A percentile compares a stretch with the other conserved stretches of the same genome.
These are phyloP conservation scores for Onygenales sp. DNA, from an alignment of 2,329 filamentous ascomycete genomes.

Conservation along the genomic window DNA sequence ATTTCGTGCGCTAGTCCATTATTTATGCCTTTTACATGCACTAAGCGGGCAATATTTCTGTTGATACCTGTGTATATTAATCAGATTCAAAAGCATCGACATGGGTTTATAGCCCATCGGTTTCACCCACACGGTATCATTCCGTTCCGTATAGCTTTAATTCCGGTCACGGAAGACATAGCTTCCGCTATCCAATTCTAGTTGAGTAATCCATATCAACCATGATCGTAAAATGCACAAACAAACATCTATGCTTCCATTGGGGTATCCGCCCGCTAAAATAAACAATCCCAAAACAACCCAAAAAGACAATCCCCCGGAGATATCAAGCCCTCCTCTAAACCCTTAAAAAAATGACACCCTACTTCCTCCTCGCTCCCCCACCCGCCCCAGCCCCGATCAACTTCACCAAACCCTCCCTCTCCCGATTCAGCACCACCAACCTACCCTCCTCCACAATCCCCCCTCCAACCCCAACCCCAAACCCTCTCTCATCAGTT, in stretches of 20 bases:
- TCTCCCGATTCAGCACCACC: conserved; percentile 56
- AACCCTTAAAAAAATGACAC: background rate
- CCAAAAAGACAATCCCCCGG: too few species aligned
- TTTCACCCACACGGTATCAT: background rate
- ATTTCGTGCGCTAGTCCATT: background rate
- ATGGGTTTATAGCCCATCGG: background rate
- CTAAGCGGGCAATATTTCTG: background rate
- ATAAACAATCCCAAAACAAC: too few species aligned
- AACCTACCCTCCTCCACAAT: conserved; percentile 55
- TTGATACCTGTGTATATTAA: conserved; percentile 1
- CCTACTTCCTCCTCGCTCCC: conserved; percentile 20
- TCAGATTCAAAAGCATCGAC: conserved; percentile 1
- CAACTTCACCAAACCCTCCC: conserved; percentile 57
- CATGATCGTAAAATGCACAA: too few species aligned
- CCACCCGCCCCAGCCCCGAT: conserved; percentile 34
- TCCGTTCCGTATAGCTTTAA: background rate
- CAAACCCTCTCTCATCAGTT: conserved; percentile 4
- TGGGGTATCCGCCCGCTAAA: too few species aligned
- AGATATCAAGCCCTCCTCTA: too few species aligned
- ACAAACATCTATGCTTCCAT: too few species aligned
- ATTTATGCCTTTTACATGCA: background rate
- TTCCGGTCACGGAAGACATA: too few species aligned
- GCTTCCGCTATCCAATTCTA: too few species aligned
- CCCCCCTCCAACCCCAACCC: conserved; percentile 12
- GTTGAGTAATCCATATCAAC: too few species aligned